Base-by-base conservation (phyloP, 345 rosid genomes). In the Firmiana major region DNA sequence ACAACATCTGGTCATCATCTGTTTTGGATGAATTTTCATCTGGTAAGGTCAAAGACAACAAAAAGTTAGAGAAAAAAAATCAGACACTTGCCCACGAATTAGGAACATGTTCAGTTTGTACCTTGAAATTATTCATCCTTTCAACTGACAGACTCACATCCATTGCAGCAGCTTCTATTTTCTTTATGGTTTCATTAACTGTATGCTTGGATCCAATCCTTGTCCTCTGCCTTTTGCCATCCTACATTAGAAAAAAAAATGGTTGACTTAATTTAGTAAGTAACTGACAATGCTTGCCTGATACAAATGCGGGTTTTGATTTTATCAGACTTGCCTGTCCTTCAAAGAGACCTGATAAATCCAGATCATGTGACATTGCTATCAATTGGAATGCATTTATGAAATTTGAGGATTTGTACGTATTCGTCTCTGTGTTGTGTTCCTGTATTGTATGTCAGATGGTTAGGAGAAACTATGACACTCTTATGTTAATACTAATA, bases 341-440 rank as follows among this genome's bases (percentile, higher is more conserved):
- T 89, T 89, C 93, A 15, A 95, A 95, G 13, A 92, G 97, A 80
- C 98, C 96, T 40, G 97, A 93, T 85, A 93, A 84, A 87, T 94
- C 98, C 19, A 94, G 92, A 81, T 95, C 99, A 55, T 85, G 85
- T 48, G 97, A 95, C 99, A 93, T 93, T 70, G 98, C 98, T 83
- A 93, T 93, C 87, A 93, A 79, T 77, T 90, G 90, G 78, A 95
- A 95, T 38, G 99, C 99, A 80, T 92, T 93, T 78, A 95, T 89
- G 83, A 90, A 95, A 71, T 86, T 92, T 34, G 99, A 83, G 38
- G 92, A 85, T 58, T 81, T 85, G 1, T 77, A 77, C 40, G 82
- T 85, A 75, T 84, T 81, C 78, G 75, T 76, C 81, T 86, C 91
- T 28, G 76, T 26, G 0, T 71, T 78, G 73, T 85, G 75, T 19